These are phyloP conservation scores for Coleophoma cylindrospora DNA, from an alignment of 2,329 filamentous ascomycete species.

Conservation along the genomic window DNA sequence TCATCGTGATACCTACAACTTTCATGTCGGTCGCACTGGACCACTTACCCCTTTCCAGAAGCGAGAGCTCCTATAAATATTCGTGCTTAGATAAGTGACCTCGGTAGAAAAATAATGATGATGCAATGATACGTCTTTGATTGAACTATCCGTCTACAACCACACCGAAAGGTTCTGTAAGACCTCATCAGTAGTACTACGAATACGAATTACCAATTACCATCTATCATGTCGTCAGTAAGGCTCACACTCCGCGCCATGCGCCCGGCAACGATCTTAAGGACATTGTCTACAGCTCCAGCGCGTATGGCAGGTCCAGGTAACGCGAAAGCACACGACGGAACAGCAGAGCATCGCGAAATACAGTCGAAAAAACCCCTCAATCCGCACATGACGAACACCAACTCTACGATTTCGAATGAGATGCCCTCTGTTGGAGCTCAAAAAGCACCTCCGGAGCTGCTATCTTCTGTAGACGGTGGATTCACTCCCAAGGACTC, in stretches of 20 bases:
- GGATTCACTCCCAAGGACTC: slow-evolving; percentile 54
- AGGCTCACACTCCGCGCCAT: slow-evolving; percentile 14
- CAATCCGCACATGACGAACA: slow-evolving; percentile 60
- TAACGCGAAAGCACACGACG: slow-evolving; percentile 38
- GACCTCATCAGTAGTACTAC: not conserved
- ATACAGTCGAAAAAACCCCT: slow-evolving; percentile 50
- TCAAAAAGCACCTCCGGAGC: slow-evolving; percentile 52
- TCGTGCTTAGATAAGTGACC: not conserved
- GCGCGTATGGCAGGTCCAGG: slow-evolving; percentile 18
- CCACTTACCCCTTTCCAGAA: too few species aligned
- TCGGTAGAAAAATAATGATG: not conserved
- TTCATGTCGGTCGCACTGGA: too few species aligned
- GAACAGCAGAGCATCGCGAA: slow-evolving; percentile 46
- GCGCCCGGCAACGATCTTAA: slow-evolving; percentile 17
- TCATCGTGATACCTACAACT: too few species aligned
- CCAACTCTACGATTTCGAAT: slow-evolving; percentile 57
- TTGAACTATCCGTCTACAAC: too few species aligned
- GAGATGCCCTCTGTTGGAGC: slow-evolving; percentile 56
- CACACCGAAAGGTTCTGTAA: not conserved
- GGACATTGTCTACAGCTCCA: slow-evolving; percentile 16
- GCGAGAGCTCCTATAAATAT: too few species aligned
- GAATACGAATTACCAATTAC: too few species aligned
- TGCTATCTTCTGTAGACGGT: slow-evolving; percentile 50
- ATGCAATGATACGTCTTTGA: not conserved
- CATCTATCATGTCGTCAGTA: slow-evolving; percentile 15